Base-by-base conservation (phyloP, 2,329 filamentous ascomycete species). In the Arthrobotrys sinensis region DNA sequence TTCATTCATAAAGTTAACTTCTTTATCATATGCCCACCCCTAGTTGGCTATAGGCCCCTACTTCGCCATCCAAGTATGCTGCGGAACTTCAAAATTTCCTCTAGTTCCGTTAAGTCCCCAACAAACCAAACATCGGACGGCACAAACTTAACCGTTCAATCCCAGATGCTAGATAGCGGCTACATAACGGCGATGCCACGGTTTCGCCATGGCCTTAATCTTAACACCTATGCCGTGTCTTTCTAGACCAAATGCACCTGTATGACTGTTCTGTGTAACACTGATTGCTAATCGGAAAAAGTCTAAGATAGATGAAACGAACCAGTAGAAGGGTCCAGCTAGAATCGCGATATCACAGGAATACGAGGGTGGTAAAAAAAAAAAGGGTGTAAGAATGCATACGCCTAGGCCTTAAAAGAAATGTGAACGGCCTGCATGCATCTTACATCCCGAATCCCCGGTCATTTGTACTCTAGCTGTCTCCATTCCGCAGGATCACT, bases 401-500 rank as follows among this genome's bases (percentile, higher is more conserved):
- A 28, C 24, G 24, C 24, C 24, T 28, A 28, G 24, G 4, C 24
- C 24, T 28, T 28, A 28, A 28, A 2, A 28, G 24, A 28, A 28
- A 28, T 28, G n/a, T 45, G 40, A 45, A 45, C 14, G 12, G 12
- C 40, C n/a, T 14, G 40, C 40, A 45, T 45, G 4, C 12, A 16
- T 43, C 14, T n/a, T 21, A 52, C 48, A 52, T 43, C 55, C 55
- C 55, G 55, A 19, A 7, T 60, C 55, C 55, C 55, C 55, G 36
- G 36, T 7, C 50, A 1, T 38, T 21, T 21, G 24, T 4, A 53
- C 14, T 24, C 11, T 34, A 12, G 21, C 24, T 8, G n/a, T 16
- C 40, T 16, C 11, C 2, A 14, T n/a, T 12, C 24, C 10, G 7
- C 11, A 38, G 32, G 28, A 57, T 57, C 32, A 57, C 12, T 57